A percentile compares a stretch with the other conserved stretches of the same genome.
These are phyloP conservation scores for Didymella glomerata DNA, from an alignment of 2,329 filamentous ascomycete genomes.

Conservation along the genomic window DNA sequence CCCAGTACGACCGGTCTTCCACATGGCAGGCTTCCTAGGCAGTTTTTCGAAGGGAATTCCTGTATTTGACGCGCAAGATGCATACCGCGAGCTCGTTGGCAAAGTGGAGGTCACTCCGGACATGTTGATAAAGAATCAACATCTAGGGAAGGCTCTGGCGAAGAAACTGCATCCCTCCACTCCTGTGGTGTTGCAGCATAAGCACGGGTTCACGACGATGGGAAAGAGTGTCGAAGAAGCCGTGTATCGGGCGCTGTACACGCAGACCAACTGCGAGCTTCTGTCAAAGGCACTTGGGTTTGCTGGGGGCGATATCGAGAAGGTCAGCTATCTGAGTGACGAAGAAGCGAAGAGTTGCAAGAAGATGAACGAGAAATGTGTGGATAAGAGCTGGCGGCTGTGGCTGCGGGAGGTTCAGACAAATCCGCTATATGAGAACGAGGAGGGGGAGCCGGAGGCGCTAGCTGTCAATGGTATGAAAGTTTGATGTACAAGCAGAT, in stretches of 20 bases:
- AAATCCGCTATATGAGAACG: conserved; percentile 49
- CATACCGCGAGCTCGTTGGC: conserved; percentile 40
- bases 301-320: conserved; percentile 37
- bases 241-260: conserved; percentile 54
- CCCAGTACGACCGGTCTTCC: conserved; percentile 43
- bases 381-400: conserved; percentile 52
- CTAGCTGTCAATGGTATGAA: conserved; percentile 38
- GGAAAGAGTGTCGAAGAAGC: conserved; percentile 52
- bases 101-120: conserved; percentile 25
- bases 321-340: conserved; percentile 43
- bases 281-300: conserved; percentile 46
- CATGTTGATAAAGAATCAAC: conserved; percentile 39
- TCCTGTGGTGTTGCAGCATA: conserved; percentile 52
- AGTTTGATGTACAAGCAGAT: conserved; percentile 12
- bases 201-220: conserved; percentile 55
- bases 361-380: conserved; percentile 42
- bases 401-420: conserved; percentile 54
- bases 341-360: conserved; percentile 50
- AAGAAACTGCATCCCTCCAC: conserved; percentile 19
- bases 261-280: conserved; percentile 46
- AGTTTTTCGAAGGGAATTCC: conserved; percentile 13
- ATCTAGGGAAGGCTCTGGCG: conserved; percentile 37
- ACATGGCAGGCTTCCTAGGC: conserved; percentile 55
- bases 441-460: conserved; percentile 40
- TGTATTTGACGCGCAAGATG: conserved; percentile 25